phyloP scores from a whole-genome alignment of 129 eudicot genomes.

The Escallonia rubra region DNA sequence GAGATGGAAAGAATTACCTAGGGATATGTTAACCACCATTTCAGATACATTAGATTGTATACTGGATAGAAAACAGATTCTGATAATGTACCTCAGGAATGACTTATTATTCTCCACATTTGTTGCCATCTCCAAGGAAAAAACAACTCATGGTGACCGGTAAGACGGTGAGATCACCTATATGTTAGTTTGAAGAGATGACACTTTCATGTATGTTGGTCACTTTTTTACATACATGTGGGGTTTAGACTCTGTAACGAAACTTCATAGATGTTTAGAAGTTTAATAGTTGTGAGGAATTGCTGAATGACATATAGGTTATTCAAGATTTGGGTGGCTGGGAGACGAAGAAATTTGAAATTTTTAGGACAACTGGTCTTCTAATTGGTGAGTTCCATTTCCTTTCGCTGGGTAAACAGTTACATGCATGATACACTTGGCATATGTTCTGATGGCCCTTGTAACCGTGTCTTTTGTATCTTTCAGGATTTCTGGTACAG shows the following conservation, averaged over 20 bases:
- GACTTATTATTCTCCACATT: too few relatives aligned
- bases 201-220: too few relatives aligned
- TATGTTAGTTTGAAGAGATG: too few relatives aligned
- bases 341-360: constrained; percentile 38
- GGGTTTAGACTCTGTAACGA: neutral
- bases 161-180: too few relatives aligned
- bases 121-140: too few relatives aligned
- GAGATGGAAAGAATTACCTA: too few relatives aligned
- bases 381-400: constrained; percentile 38
- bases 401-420: neutral
- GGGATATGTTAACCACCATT: too few relatives aligned
- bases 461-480: constrained; percentile 6
- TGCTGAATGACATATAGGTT: constrained; percentile 22
- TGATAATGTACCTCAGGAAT: too few relatives aligned
- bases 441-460: neutral
- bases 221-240: too few relatives aligned
- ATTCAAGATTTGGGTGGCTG: constrained; percentile 41
- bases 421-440: neutral
- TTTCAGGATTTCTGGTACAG: constrained; percentile 53
- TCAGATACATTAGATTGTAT: too few relatives aligned
- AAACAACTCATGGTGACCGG: too few relatives aligned
- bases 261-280: neutral
- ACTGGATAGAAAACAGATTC: too few relatives aligned
- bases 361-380: constrained; percentile 33
- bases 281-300: neutral